phyloP scores from a whole-genome alignment of 305 asterid genomes.

The Striga hermonthica region DNA sequence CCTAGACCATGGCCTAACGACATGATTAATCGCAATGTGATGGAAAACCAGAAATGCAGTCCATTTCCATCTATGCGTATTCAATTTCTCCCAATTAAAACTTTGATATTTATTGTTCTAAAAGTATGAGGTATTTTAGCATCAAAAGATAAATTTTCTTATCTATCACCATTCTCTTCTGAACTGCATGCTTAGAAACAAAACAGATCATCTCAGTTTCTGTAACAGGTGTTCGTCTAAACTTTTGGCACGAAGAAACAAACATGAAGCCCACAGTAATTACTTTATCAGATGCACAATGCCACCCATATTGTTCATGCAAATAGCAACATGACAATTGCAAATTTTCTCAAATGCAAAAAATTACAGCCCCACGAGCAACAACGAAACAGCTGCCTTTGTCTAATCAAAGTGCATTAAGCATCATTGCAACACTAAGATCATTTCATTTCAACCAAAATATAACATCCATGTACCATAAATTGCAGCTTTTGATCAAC shows the following conservation, averaged over 20 bases:
- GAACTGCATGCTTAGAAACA: neutral
- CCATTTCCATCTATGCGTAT: neutral
- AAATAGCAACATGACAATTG: neutral
- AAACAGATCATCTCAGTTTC: neutral
- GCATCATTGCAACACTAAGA: constrained; percentile 1
- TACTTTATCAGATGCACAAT: no score
- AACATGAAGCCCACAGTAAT: neutral
- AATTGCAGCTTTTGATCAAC: neutral
- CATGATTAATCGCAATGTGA: neutral
- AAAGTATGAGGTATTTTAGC: neutral
- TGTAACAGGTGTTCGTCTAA: neutral
- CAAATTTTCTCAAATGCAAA: neutral
- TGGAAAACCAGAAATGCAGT: neutral
- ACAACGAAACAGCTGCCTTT: neutral
- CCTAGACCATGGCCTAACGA: neutral
- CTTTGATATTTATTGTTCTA: no score
- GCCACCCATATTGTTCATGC: neutral
- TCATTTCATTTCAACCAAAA: neutral
- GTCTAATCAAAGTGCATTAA: constrained; percentile 4
- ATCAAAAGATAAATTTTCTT: neutral
- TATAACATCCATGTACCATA: neutral
- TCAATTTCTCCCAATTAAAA: constrained; percentile 1
- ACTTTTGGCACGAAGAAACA: neutral
- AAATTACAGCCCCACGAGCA: neutral
- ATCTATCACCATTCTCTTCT: constrained; percentile 1